Base-by-base conservation (phyloP, 805 yeast genomes). In the Naumovozyma baii region DNA sequence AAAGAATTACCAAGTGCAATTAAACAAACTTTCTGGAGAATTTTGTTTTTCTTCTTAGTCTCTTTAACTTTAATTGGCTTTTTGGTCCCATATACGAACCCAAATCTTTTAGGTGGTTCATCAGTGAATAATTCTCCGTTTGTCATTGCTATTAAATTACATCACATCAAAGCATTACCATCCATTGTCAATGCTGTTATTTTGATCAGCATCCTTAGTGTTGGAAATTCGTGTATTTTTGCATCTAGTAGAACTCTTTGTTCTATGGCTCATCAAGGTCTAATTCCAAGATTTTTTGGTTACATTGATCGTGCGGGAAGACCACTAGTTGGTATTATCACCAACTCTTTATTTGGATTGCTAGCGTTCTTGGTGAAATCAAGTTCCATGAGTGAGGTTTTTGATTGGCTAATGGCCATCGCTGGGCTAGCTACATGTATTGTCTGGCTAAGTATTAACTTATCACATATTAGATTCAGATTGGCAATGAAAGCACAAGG, bases 1-100 rank as follows among this genome's bases (percentile, higher is more conserved):
- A 41, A 39, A 3, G 61, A 80, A 3, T 68, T 81, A 40, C 90
- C 88, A 25, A 67, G 70, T 32, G 87, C 88, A 32, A 74, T 78
- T 45, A 83, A 82, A 58, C 87, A 81, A 61, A 86, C 80, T 3
- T 39, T 78, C 37, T 76, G 72, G 64, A 73, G 80, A 66, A 72
- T 78, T 54, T 70, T 64, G 47, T 66, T 65, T 29, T 78, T 78
- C 51, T 78, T 77, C 62, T 55, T 78, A 37, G 60, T 69, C 36
- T 72, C 80, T 36, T 68, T 75, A 35, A 66, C 76, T 40, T 63
- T 73, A 41, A 66, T 79, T 47, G 82, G 83, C 40, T 66, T 74
- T 62, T 68, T 77, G 44, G 83, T 76, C 37, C 68, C 76, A 33
- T 67, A 69, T 38, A 66, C 62, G 22, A 76, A 76, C 50, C 57